phyloP scores from a whole-genome alignment of 805 yeast genomes.

The Candida tammaniensis region DNA sequence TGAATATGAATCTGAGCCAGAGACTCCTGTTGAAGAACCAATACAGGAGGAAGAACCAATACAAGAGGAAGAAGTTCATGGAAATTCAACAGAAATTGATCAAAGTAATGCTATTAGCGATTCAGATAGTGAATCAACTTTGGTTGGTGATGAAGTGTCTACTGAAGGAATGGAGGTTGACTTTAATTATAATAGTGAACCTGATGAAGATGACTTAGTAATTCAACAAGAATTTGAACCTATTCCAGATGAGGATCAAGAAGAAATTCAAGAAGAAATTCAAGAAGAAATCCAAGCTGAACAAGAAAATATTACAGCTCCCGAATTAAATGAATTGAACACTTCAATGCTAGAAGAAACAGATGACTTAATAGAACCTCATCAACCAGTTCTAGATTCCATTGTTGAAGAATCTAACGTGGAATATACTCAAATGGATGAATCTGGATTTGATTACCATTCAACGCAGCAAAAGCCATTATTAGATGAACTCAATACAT shows the following conservation, averaged over 20 bases:
- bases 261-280: not conserved
- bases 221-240: slow-evolving; percentile 2
- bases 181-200: slow-evolving; percentile 5
- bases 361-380: too few species aligned
- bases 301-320: not conserved
- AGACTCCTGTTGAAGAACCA: too few species aligned
- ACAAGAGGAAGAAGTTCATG: not conserved
- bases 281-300: not conserved
- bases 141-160: not conserved
- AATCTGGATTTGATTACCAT: too few species aligned
- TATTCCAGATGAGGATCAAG: not conserved
- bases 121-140: too few species aligned
- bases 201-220: slow-evolving; percentile 9
- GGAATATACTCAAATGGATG: too few species aligned
- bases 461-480: not conserved
- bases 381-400: too few species aligned
- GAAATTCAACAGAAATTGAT: not conserved
- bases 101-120: too few species aligned
- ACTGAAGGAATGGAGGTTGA: not conserved
- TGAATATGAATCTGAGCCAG: slow-evolving; percentile 7
- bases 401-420: too few species aligned
- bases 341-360: slow-evolving; percentile 1
- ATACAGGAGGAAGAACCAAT: slow-evolving; percentile 21
- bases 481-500: not conserved
- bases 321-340: slow-evolving; percentile 1